phyloP scores from a whole-genome alignment of 2,329 filamentous ascomycete species.

The Pestalotiopsis sp. region DNA sequence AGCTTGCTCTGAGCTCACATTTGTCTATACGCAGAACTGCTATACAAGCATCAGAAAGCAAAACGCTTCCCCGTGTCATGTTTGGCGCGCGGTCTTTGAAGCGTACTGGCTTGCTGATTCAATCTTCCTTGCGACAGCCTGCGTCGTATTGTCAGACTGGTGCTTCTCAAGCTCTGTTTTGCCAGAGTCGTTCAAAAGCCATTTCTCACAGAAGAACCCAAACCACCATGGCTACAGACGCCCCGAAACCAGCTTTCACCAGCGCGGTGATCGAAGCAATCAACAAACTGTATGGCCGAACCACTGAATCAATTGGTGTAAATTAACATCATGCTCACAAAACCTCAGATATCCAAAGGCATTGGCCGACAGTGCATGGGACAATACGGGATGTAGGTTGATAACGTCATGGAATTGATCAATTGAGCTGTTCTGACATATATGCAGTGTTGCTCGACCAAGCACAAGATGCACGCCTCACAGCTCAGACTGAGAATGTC shows the following conservation, averaged over 20 bases:
- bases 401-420: conserved; percentile 33
- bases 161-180: not conserved
- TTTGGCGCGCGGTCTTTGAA: not conserved
- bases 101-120: not conserved
- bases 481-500: conserved; percentile 35
- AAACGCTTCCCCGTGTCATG: not conserved
- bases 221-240: conserved; percentile 22
- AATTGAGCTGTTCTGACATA: not conserved
- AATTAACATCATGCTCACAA: not conserved
- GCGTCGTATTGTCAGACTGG: not conserved
- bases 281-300: conserved; percentile 67
- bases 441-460: conserved; percentile 53
- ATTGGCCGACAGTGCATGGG: conserved; percentile 87
- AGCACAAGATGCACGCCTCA: conserved; percentile 56
- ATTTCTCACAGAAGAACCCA: not conserved
- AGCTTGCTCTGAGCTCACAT: not conserved
- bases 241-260: conserved; percentile 39
- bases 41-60: not conserved
- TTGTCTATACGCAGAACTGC: not conserved
- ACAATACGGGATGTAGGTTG: conserved; percentile 78
- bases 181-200: not conserved
- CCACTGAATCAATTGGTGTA: not conserved
- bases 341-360: conserved; percentile 79
- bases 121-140: not conserved
- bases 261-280: conserved; percentile 74